Evolutionary conservation across 2,329 filamentous ascomycete species (phyloP).

Genomic region (Setomelanomma holmii): DNA sequence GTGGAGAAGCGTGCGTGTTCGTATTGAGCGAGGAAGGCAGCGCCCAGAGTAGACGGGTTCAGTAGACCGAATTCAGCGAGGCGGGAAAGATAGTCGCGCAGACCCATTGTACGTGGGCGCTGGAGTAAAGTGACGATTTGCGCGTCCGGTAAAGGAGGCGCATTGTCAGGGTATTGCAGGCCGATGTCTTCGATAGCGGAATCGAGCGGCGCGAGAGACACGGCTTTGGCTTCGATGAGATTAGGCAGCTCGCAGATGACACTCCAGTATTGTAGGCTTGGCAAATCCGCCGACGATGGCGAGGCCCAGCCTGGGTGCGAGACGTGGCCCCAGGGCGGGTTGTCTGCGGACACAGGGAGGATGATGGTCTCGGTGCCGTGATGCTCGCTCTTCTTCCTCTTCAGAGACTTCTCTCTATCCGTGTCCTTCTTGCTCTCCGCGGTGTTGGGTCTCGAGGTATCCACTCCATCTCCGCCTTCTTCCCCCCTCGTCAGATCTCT

Average conservation of each 20-base stretch:
- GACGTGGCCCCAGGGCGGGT: conserved; percentile 79
- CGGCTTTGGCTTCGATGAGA: conserved; percentile 88
- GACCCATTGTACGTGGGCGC: conserved; percentile 71
- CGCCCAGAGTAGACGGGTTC: conserved; percentile 56
- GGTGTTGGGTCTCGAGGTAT: conserved; percentile 24
- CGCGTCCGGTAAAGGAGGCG: conserved; percentile 62
- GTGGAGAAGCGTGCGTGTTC: conserved; percentile 86
- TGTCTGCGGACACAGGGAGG: conserved; percentile 51
- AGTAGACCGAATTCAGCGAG: conserved; percentile 73
- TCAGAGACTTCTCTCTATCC: conserved; percentile 32
- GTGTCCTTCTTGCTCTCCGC: conserved; percentile 39
- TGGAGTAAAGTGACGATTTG: conserved; percentile 75
- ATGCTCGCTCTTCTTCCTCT: conserved; percentile 36
- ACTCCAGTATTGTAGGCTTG: conserved; percentile 81
- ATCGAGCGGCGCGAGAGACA: conserved; percentile 77
- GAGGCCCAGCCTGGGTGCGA: conserved; percentile 89
- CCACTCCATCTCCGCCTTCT: conserved; percentile 27
- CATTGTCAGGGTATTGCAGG: conserved; percentile 31
- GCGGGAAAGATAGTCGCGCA: conserved; percentile 80
- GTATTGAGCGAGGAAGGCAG: conserved; percentile 75
- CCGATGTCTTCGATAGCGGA: conserved; percentile 47
- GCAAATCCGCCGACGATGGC: conserved; percentile 74
- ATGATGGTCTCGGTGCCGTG: conserved; percentile 37
- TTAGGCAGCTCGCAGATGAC: conserved; percentile 86
- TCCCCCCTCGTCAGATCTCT: conserved; percentile 61